Evolutionary conservation across 2,329 filamentous ascomycete species (phyloP), one percentile per base, ranked within the genome.

Genomic region (Metarhizium brunneum): DNA sequence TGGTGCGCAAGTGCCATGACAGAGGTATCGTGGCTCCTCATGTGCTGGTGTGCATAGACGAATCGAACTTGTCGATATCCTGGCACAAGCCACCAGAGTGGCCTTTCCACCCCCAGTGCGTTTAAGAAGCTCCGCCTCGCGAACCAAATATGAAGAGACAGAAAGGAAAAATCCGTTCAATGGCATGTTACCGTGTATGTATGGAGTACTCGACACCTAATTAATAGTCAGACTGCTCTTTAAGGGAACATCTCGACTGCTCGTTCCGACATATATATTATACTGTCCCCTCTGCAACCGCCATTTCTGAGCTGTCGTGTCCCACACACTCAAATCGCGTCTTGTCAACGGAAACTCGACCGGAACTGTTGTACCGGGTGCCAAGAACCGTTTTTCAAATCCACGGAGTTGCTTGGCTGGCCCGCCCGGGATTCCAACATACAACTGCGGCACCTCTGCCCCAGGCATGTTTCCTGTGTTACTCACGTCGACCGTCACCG

Each of bases 261-360:
- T 80, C 2, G 69, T 69, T 0, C 79, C 79, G 3, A 80, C 73
- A 55, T 65, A 74, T 4, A 81, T 56, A 3, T 57, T 60, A 57
- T 79, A 80, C 13, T 66, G 63, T 0, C 78, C 78, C 25, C 64
- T 68, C 52, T 70, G 72, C 53, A 84, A 62, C 48, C 72, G 71
- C 85, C 85, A 88, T 62, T 80, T 79, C 69, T 87, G 83, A 36
- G 73, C 74, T 2, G 66, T 69, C 4, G 79, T 75, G 64, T 87
- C 82, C 86, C 85, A 88, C 30, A 82, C 73, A 66, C 84, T 87
- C 51, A 88, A 63, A 63, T 88, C 85, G 57, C 84, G 77, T 45
- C 85, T 74, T 18, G 76, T 86, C 43, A 88, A 64, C 30, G 72
- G 65, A 55, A 88, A 80, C 0, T 62, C 67, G 0, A 84, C 69